Conservation (phyloP, 768 basidiomycete species). For the Trametes sanguinea region DNA sequence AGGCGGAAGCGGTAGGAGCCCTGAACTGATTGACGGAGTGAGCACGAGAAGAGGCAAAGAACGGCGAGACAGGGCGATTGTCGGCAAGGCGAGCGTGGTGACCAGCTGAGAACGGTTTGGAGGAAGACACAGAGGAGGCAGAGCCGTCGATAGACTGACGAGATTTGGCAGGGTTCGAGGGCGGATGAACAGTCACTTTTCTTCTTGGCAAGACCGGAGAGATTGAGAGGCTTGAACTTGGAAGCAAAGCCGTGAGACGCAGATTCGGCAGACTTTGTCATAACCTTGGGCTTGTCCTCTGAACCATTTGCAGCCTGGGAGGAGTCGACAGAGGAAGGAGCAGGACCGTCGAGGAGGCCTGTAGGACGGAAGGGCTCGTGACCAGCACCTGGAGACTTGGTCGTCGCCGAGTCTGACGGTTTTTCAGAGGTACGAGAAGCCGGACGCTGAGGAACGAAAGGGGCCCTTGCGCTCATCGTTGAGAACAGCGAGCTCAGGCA, state of each 20-base stretch:
- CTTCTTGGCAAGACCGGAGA: conserved; percentile 23
- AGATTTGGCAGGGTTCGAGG: background rate
- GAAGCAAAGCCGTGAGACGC: background rate
- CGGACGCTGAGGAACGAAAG: conserved; percentile 29
- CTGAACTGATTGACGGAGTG: conserved; percentile 12
- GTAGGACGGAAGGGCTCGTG: conserved; percentile 24
- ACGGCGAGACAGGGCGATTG: conserved; percentile 25
- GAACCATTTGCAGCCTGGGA: background rate
- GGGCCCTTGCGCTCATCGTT: conserved; percentile 31
- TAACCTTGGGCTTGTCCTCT: background rate
- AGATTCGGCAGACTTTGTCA: background rate
- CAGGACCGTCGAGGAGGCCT: conserved; percentile 19
- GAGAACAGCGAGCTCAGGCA: background rate
- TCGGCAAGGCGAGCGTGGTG: conserved; percentile 6
- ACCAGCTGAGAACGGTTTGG: conserved; percentile 16
- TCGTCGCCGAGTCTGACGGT: background rate
- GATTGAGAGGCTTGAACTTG: conserved; percentile 31
- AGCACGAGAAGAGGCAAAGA: conserved; percentile 15
- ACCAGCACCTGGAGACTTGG: background rate
- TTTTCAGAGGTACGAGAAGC: conserved; percentile 7
- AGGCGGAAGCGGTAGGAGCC: conserved; percentile 12
- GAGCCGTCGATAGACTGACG: conserved; percentile 22
- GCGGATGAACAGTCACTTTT: conserved; percentile 6
- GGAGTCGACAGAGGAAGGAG: background rate
- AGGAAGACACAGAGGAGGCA: conserved; percentile 3